phyloP scores from a whole-genome alignment of 768 basidiomycete genomes.

The Amanita rimosa region DNA sequence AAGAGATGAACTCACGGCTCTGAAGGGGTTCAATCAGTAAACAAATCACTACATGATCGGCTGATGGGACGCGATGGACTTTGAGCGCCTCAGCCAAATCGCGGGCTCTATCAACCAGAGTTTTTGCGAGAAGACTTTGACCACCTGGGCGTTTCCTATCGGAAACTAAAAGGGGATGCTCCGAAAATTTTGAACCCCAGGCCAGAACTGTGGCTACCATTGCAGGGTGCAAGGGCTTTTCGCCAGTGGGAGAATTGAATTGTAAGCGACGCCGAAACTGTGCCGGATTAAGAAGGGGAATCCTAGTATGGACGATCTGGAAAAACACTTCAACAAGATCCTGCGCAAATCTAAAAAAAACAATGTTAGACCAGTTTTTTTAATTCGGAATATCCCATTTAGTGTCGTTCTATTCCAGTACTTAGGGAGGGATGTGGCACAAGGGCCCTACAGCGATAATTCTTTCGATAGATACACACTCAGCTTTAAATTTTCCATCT shows the following conservation, averaged over 20 bases:
- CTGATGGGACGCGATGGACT: conserved; percentile 68
- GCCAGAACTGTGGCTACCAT: conserved; percentile 81
- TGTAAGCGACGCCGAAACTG: conserved; percentile 69
- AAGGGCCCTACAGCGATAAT: conserved; percentile 18
- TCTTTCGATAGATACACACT: conserved; percentile 59
- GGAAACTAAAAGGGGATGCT: conserved; percentile 72
- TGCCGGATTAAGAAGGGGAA: conserved; percentile 77
- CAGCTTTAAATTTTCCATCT: conserved; percentile 63
- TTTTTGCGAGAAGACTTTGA: conserved; percentile 69
- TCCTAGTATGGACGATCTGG: conserved; percentile 81
- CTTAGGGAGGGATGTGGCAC: conserved; percentile 1
- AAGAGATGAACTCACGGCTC: conserved; percentile 55
- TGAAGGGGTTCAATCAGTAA: conserved; percentile 77
- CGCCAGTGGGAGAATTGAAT: conserved; percentile 23
- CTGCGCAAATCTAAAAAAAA: conserved; percentile 63
- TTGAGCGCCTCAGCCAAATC: conserved; percentile 83
- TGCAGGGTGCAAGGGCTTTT: conserved; percentile 51
- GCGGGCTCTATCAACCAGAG: conserved; percentile 69
- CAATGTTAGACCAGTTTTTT: conserved; percentile 9
- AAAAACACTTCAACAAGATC: conserved; percentile 95
- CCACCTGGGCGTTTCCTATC: conserved; percentile 63
- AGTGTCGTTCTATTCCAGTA: conserved; percentile 1
- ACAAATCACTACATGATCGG: conserved; percentile 76
- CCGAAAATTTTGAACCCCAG: conserved; percentile 91
- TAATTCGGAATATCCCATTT: conserved; percentile 8